These are phyloP conservation scores for Colletotrichum karsti DNA, from an alignment of 2,329 filamentous ascomycete species.

Conservation along the genomic window DNA sequence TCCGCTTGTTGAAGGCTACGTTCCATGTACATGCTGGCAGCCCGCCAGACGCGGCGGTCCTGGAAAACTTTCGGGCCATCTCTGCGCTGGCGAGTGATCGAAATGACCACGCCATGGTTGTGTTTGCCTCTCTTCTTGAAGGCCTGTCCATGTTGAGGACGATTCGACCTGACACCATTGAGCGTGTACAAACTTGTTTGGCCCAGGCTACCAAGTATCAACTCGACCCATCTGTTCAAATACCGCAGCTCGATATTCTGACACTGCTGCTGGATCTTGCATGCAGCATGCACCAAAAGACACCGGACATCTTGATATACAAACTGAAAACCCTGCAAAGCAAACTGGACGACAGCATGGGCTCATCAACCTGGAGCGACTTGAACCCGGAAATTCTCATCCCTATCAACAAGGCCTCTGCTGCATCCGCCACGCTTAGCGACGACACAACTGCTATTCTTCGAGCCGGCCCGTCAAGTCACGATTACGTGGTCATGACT, in stretches of 20 bases:
- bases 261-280: conserved; percentile 75
- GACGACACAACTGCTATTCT: conserved; percentile 65
- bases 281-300: conserved; percentile 72
- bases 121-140: conserved; percentile 73
- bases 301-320: conserved; percentile 60
- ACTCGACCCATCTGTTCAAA: conserved; percentile 67
- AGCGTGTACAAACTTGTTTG: conserved; percentile 76
- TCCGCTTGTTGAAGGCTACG: conserved; percentile 77
- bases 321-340: conserved; percentile 72
- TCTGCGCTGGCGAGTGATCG: conserved; percentile 65
- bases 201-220: conserved; percentile 79
- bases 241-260: conserved; percentile 73
- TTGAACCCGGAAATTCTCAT: conserved; percentile 59
- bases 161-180: conserved; percentile 70
- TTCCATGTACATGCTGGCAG: conserved; percentile 71
- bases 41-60: conserved; percentile 67
- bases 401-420: conserved; percentile 62
- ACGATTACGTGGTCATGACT: conserved; percentile 66
- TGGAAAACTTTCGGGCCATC: conserved; percentile 76
- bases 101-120: conserved; percentile 70
- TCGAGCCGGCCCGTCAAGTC: conserved; percentile 52
- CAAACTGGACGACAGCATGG: conserved; percentile 65
- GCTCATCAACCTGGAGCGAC: conserved; percentile 53
- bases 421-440: conserved; percentile 60
- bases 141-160: conserved; percentile 74